Base-by-base conservation (phyloP, 2,329 filamentous ascomycete species). In the Trichoderma koningii region DNA sequence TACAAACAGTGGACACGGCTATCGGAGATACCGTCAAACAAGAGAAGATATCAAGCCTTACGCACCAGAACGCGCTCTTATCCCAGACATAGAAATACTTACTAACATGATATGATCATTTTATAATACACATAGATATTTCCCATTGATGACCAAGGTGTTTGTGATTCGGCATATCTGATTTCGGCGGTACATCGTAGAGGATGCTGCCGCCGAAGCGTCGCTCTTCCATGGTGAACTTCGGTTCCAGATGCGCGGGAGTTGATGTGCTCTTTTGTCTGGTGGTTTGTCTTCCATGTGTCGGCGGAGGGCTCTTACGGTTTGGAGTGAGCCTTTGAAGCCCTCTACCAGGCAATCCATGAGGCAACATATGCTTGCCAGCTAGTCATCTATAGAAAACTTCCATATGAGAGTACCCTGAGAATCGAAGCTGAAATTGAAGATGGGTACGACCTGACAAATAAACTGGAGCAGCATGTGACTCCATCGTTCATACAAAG, bases 171-270 rank as follows among this genome's bases (percentile, higher is more conserved):
- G 73, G 72, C 44, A 68, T 66, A 45, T 73, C 73, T 5, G 73
- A 71, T 65, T 76, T 74, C 60, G 73, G 71, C 3, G 72, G 68
- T n/a, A 76, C 68, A 17, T 73, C 72, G 42, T 71, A 74, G 47
- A 76, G 71, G 5, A 53, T 59, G 69, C 68, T 66, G 52, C 69
- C 68, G 56, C 61, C 55, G 26, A 57, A 56, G 19, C 66, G 47
- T 50, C 65, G 65, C 66, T 73, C 69, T 12, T 74, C 71, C 38
- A 75, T 66, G 51, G 68, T 69, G 55, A 74, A 71, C 21, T 70
- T 55, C 34, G 65, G 69, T 66, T 71, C 68, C 14, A 76, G 66
- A 41, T 68, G 61, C 42, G 65, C 61, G 2, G 73, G 72, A 1
- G 74, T 74, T 7, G 64, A 57, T 17, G 66, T 48, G 48, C 69